These are phyloP conservation scores for Kodamaea restingae DNA, from an alignment of 805 yeast genomes.

Conservation along the genomic window DNA sequence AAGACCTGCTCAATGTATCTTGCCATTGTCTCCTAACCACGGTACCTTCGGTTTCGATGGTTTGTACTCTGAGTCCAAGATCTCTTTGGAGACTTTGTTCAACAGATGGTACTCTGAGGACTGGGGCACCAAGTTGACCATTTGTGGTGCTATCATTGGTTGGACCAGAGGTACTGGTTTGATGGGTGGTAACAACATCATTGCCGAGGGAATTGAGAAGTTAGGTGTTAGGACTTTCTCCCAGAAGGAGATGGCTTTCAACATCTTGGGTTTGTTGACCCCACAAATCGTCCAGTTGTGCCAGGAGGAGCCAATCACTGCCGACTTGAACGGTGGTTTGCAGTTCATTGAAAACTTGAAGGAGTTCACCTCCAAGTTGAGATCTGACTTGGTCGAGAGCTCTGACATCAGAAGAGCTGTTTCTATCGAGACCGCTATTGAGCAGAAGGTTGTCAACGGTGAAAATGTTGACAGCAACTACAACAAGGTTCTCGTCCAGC, in stretches of 20 bases:
- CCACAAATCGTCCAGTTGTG: constrained; percentile 81
- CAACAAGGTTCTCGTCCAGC: constrained; percentile 72
- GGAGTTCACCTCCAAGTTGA: constrained; percentile 75
- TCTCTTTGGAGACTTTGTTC: constrained; percentile 91
- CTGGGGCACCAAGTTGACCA: constrained; percentile 90
- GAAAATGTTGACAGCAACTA: constrained; percentile 83
- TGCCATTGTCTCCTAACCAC: constrained; percentile 97
- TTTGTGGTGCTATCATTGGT: constrained; percentile 98
- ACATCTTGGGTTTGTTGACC: constrained; percentile 87
- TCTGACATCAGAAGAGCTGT: constrained; percentile 95
- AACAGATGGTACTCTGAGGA: constrained; percentile 99
- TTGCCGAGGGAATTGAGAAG: constrained; percentile 95
- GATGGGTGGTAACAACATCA: constrained; percentile 94
- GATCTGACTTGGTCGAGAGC: constrained; percentile 72
- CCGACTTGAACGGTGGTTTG: constrained; percentile 98
- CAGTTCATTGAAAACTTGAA: constrained; percentile 89
- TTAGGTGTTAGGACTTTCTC: constrained; percentile 97
- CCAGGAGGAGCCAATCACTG: constrained; percentile 93
- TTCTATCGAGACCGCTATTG: constrained; percentile 87
- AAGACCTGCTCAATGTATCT: constrained; percentile 95
- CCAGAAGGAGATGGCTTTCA: constrained; percentile 99
- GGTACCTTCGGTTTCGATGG: constrained; percentile 99
- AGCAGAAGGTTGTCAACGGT: constrained; percentile 81
- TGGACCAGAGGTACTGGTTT: constrained; percentile 99
- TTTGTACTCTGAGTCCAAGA: constrained; percentile 94